Percentiles rank a stretch among this genome's conserved stretches.
Conservation (phyloP, 352 stramenopile genomes). For the Phytophthora aleatoria region DNA sequence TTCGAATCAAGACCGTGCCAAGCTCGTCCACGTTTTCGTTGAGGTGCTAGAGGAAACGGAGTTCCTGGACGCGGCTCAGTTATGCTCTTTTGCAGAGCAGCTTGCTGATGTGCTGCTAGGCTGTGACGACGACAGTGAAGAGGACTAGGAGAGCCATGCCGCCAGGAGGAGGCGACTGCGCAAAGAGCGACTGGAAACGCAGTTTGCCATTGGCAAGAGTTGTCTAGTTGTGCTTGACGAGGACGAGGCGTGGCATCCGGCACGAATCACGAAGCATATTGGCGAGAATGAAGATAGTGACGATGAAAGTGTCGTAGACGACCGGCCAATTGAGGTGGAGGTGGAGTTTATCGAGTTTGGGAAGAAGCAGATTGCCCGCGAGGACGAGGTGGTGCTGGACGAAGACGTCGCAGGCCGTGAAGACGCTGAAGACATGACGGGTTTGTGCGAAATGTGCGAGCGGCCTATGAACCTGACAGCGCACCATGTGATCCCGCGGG, state of each 20-base stretch:
- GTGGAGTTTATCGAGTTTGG: conserved; percentile 84
- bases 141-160: conserved; percentile 33
- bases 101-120: conserved; percentile 25
- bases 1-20: conserved; percentile 8
- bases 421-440: conserved; percentile 57
- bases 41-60: conserved; percentile 53
- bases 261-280: conserved; percentile 55
- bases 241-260: conserved; percentile 77
- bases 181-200: conserved; percentile 34
- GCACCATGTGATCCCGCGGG: conserved; percentile 93
- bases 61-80: conserved; percentile 38
- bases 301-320: conserved; percentile 5
- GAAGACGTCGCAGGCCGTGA: conserved; percentile 69
- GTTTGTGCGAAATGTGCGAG: conserved; percentile 91
- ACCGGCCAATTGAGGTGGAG: conserved; percentile 43
- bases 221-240: conserved; percentile 73
- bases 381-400: conserved; percentile 71
- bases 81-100: conserved; percentile 29
- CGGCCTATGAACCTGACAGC: conserved; percentile 90
- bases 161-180: conserved; percentile 23
- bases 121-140: conserved; percentile 17
- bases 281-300: conserved; percentile 13
- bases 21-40: conserved; percentile 34
- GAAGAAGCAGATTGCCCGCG: conserved; percentile 62
- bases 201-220: conserved; percentile 64